Evolutionary conservation across 176 grass and related monocot species (phyloP).

Genomic region (Poa annua): DNA sequence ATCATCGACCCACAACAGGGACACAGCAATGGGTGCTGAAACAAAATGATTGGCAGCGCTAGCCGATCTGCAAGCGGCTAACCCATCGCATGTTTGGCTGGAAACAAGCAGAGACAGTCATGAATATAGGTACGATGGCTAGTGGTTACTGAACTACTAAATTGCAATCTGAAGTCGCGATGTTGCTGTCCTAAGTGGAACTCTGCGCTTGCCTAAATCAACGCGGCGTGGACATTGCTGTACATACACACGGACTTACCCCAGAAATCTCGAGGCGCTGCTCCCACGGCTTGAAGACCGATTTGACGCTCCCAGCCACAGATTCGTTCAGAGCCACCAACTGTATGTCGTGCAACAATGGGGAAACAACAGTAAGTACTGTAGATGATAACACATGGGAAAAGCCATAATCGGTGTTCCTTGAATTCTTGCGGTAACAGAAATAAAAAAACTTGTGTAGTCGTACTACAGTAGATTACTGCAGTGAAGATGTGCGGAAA

Average conservation of each 20-base stretch:
- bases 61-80: background rate
- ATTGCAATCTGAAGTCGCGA: background rate
- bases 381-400: background rate
- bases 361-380: background rate
- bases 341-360: conserved; percentile 25
- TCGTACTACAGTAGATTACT: background rate
- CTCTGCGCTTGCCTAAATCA: background rate
- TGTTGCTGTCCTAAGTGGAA: background rate
- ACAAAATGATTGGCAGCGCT: background rate
- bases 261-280: conserved; percentile 83
- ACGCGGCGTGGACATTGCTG: background rate
- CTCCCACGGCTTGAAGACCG: conserved; percentile 90
- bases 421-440: background rate
- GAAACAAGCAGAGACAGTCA: background rate
- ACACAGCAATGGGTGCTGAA: background rate
- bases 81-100: background rate
- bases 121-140: background rate
- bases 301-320: conserved; percentile 81
- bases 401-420: background rate
- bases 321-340: conserved; percentile 89
- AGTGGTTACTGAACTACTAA: conserved; percentile 13
- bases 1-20: background rate
- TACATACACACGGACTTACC: conserved; percentile 42
- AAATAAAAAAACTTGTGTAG: background rate
- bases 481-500: background rate